Percentiles rank a stretch among this genome's conserved stretches.
Conservation (phyloP, 164 flowering plant species). For the Chimonanthus praecox region DNA sequence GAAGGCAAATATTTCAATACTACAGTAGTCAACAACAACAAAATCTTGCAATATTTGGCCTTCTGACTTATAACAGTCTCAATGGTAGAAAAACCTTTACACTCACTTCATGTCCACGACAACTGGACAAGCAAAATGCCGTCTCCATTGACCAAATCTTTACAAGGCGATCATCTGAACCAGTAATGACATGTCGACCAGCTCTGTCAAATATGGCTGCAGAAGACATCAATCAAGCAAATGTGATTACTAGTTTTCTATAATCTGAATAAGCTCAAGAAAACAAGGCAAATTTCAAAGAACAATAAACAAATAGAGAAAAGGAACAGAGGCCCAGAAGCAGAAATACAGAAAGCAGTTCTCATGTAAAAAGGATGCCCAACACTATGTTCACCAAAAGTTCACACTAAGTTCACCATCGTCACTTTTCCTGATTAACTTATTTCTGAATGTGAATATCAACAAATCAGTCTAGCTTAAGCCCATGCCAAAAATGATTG, state of each 20-base stretch:
- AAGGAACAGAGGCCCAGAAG: too few relatives aligned
- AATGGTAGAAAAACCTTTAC: not conserved
- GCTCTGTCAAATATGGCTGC: slow-evolving; percentile 89
- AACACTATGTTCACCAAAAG: too few relatives aligned
- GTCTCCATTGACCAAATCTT: slow-evolving; percentile 99
- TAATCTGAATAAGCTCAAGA: not conserved
- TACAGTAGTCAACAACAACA: not conserved
- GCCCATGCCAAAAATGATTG: too few relatives aligned
- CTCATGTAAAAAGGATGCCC: too few relatives aligned
- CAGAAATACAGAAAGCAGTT: too few relatives aligned
- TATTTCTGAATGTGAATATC: too few relatives aligned
- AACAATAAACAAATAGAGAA: too few relatives aligned
- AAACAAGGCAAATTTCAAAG: not conserved
- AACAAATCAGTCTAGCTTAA: too few relatives aligned
- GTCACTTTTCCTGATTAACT: too few relatives aligned
- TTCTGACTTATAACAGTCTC: not conserved
- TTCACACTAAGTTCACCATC: too few relatives aligned
- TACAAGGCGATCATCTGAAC: slow-evolving; percentile 98
- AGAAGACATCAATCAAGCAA: slow-evolving; percentile 12
- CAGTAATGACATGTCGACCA: slow-evolving; percentile 93
- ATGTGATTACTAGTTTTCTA: not conserved
- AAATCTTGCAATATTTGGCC: not conserved
- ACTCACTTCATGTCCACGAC: slow-evolving; percentile 99
- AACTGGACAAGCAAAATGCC: slow-evolving; percentile 90
- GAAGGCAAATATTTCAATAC: not conserved